Conservation (phyloP, 306 rosid species). For the Rosa lucieae region DNA sequence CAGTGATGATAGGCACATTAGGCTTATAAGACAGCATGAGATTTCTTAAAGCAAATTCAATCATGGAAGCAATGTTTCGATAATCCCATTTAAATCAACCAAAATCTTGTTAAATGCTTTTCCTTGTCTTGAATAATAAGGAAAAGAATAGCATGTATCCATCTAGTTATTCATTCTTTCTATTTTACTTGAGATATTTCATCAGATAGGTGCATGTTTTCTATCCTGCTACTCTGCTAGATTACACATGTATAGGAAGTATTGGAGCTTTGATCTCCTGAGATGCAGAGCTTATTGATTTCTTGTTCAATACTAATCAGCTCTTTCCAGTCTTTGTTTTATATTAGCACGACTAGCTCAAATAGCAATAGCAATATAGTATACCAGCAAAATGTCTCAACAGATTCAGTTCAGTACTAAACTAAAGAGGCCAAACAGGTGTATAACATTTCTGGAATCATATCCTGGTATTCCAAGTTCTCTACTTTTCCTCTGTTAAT, state of each 20-base stretch:
- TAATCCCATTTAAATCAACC: not conserved
- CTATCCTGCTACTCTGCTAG: not conserved
- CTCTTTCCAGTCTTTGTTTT: not conserved
- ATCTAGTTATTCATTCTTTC: not conserved
- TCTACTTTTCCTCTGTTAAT: not conserved
- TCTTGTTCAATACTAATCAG: not conserved
- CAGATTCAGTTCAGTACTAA: not conserved
- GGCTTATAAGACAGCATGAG: not conserved
- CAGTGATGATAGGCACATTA: not conserved
- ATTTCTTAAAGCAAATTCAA: not conserved
- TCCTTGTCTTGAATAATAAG: not conserved
- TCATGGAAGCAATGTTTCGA: not conserved
- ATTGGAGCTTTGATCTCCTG: not conserved
- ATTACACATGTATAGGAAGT: not conserved
- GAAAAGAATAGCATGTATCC: not conserved
- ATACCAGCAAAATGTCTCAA: not conserved
- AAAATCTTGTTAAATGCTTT: not conserved
- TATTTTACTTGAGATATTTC: not conserved
- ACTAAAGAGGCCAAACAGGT: not conserved
- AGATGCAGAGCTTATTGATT: not conserved
- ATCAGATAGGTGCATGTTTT: not conserved
- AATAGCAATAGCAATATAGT: not conserved
- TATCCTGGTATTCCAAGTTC: not conserved
- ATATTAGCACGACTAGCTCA: not conserved
- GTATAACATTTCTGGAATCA: not conserved